Conservation (phyloP, 495 filamentous ascomycete genomes). For the Clavariopsis aquatica region DNA sequence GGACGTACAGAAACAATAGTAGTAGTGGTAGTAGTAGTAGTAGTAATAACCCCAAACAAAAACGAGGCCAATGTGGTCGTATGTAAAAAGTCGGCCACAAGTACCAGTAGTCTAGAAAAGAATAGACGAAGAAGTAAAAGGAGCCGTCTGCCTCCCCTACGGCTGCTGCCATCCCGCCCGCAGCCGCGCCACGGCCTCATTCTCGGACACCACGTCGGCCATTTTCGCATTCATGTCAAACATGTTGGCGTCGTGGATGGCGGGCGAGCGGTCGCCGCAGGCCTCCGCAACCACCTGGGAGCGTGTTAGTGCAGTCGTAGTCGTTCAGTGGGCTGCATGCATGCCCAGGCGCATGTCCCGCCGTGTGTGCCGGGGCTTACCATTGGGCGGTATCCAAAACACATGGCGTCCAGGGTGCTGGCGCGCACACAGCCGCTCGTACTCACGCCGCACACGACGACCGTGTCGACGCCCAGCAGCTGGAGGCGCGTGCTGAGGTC, state of each 20-base stretch:
- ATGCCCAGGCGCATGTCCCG: conserved; percentile 6
- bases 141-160: background rate
- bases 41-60: too few species aligned
- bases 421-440: conserved; percentile 47
- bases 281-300: conserved; percentile 43
- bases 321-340: background rate
- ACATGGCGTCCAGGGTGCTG: conserved; percentile 45
- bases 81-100: too few species aligned
- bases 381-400: conserved; percentile 44
- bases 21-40: too few species aligned
- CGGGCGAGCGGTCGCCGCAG: conserved; percentile 45
- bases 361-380: too few species aligned
- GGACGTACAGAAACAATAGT: too few species aligned
- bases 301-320: background rate
- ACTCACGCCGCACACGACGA: conserved; percentile 46
- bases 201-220: conserved; percentile 45
- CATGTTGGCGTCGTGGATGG: conserved; percentile 45
- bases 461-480: conserved; percentile 42
- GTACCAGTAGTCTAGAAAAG: too few species aligned
- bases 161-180: conserved; percentile 38
- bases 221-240: conserved; percentile 47
- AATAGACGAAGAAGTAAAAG: background rate
- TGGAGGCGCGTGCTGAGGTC: conserved; percentile 41
- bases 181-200: conserved; percentile 42
- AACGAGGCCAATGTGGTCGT: too few species aligned